phyloP scores from a whole-genome alignment of 106 monocot genomes.

The Amphibolis antarctica region DNA sequence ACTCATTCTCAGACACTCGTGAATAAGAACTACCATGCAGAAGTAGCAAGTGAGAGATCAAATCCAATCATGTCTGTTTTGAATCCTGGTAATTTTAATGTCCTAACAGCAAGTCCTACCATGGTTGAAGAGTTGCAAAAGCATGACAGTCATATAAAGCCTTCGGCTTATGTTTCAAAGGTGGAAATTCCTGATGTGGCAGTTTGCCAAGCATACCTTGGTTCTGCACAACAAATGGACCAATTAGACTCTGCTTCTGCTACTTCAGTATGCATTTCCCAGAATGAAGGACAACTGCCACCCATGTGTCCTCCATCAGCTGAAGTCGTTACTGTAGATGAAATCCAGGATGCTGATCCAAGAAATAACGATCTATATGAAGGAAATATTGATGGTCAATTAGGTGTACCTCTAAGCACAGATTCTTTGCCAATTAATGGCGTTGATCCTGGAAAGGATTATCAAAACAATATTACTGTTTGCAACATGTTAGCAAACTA shows the following conservation, averaged over 20 bases:
- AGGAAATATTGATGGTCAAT: conserved; percentile 48
- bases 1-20: conserved; percentile 31
- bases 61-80: conserved; percentile 18
- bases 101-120: conserved; percentile 14
- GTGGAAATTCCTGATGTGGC: conserved; percentile 25
- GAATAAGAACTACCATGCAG: conserved; percentile 25
- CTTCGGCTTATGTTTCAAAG: conserved; percentile 27
- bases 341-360: conserved; percentile 33
- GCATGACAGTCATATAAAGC: conserved; percentile 31
- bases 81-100: conserved; percentile 29
- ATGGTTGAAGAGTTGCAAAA: conserved; percentile 33
- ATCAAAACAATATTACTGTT: conserved; percentile 34
- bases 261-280: conserved; percentile 67
- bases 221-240: conserved; percentile 42
- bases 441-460: conserved; percentile 41
- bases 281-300: conserved; percentile 46
- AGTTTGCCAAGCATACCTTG: conserved; percentile 28
- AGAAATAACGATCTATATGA: conserved; percentile 74
- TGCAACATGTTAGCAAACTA: conserved; percentile 31
- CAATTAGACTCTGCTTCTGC: conserved; percentile 79
- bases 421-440: conserved; percentile 44
- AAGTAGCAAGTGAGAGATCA: conserved; percentile 19
- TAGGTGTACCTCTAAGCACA: conserved; percentile 38
- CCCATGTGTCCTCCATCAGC: conserved; percentile 28
- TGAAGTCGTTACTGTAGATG: conserved; percentile 36